Conservation (phyloP, 2,329 filamentous ascomycete species). For the Coniochaeta pulveracea region DNA sequence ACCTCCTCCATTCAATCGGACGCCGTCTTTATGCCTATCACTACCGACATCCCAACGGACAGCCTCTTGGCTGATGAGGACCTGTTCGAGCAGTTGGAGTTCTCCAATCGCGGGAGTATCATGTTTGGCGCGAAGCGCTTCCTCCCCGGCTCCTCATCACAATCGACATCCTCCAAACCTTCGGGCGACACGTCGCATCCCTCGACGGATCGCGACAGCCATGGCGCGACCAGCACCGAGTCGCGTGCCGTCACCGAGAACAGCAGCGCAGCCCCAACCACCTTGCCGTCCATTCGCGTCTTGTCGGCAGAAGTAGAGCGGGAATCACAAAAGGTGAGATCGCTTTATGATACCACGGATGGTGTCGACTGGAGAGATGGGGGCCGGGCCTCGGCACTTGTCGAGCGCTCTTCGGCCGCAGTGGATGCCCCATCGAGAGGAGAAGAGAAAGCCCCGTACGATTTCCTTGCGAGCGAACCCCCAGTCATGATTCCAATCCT, state of each 20-base stretch:
- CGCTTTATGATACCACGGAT: slow-evolving; percentile 49
- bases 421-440: slow-evolving; percentile 39
- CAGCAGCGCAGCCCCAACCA: slow-evolving; percentile 8
- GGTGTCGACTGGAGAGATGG: slow-evolving; percentile 41
- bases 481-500: slow-evolving; percentile 13
- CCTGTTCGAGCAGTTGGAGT: slow-evolving; percentile 43
- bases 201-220: slow-evolving; percentile 7
- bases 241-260: slow-evolving; percentile 8
- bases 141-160: slow-evolving; percentile 8
- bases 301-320: slow-evolving; percentile 45
- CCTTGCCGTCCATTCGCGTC: slow-evolving; percentile 37
- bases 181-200: slow-evolving; percentile 1
- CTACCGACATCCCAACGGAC: slow-evolving; percentile 44
- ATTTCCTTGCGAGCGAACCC: slow-evolving; percentile 35
- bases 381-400: slow-evolving; percentile 30
- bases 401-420: slow-evolving; percentile 36
- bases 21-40: slow-evolving; percentile 37
- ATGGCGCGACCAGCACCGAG: slow-evolving; percentile 9
- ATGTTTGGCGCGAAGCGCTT: slow-evolving; percentile 42
- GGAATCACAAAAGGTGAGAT: slow-evolving; percentile 58
- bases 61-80: slow-evolving; percentile 42
- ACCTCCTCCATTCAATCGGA: slow-evolving; percentile 16
- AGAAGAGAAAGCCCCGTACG: slow-evolving; percentile 44
- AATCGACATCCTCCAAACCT: slow-evolving; percentile 3
- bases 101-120: slow-evolving; percentile 53